These are phyloP conservation scores for Raffaelea deltoideospora DNA, from an alignment of 2,329 filamentous ascomycete genomes.

Conservation along the genomic window DNA sequence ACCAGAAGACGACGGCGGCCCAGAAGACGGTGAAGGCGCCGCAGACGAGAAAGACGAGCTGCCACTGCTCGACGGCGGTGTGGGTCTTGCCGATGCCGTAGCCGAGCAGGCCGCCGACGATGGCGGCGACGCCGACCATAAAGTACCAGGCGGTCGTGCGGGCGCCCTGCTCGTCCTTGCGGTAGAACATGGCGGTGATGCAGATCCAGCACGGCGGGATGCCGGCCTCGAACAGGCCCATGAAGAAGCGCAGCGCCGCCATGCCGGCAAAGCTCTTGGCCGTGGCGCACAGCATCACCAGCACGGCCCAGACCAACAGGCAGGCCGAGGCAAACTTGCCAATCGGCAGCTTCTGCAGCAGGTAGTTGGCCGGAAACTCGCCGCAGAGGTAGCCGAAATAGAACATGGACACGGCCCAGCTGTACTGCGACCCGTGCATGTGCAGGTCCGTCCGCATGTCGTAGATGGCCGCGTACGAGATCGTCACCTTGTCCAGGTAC, in stretches of 20 bases:
- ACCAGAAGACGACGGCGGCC: slow-evolving; percentile 13
- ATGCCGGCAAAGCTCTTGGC: slow-evolving; percentile 39
- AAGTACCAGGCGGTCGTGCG: slow-evolving; percentile 40
- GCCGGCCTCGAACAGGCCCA: slow-evolving; percentile 40
- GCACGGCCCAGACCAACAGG: slow-evolving; percentile 24
- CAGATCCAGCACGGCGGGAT: slow-evolving; percentile 42
- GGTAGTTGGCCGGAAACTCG: slow-evolving; percentile 26
- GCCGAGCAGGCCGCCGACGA: slow-evolving; percentile 43
- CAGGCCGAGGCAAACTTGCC: slow-evolving; percentile 30
- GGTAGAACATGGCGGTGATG: slow-evolving; percentile 40
- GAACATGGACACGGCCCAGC: slow-evolving; percentile 22
- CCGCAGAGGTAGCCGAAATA: slow-evolving; percentile 33
- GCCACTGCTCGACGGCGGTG: slow-evolving; percentile 31
- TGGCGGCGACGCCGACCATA: slow-evolving; percentile 41
- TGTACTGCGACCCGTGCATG: slow-evolving; percentile 47
- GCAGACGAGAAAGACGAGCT: slow-evolving; percentile 25
- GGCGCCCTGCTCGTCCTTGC: slow-evolving; percentile 29
- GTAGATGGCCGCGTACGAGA: slow-evolving; percentile 56
- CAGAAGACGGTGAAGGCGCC: slow-evolving; percentile 16
- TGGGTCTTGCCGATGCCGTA: slow-evolving; percentile 46
- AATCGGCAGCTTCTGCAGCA: slow-evolving; percentile 31
- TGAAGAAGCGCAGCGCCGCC: slow-evolving; percentile 38
- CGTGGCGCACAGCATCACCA: slow-evolving; percentile 31
- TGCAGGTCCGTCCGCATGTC: slow-evolving; percentile 46
- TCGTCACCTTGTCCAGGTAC: slow-evolving; percentile 46